These are phyloP conservation scores for Phytophthora sp. DNA, from an alignment of 352 stramenopile species.

Conservation along the genomic window DNA sequence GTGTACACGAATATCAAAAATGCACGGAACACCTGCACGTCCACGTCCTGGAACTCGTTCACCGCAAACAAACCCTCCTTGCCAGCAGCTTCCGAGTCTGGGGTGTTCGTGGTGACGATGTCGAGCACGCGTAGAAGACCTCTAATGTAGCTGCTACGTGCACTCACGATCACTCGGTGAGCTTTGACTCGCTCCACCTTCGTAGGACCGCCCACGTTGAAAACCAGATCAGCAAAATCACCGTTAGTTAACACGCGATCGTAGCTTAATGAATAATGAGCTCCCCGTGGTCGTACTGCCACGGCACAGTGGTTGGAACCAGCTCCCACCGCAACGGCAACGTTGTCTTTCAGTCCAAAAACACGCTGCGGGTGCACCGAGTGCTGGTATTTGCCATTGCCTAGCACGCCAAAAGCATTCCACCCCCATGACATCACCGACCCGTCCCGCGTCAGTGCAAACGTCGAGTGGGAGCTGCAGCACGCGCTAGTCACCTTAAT, in stretches of 20 bases:
- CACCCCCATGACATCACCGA: constrained; percentile 88
- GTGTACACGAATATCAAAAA: constrained; percentile 79
- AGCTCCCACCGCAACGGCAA: constrained; percentile 55
- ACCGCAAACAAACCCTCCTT: constrained; percentile 38
- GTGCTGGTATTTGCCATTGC: constrained; percentile 78
- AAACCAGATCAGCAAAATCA: constrained; percentile 66
- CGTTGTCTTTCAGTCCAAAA: constrained; percentile 65
- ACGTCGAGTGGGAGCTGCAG: constrained; percentile 82
- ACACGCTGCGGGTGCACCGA: constrained; percentile 72
- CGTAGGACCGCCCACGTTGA: constrained; percentile 41
- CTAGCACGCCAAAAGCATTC: constrained; percentile 82
- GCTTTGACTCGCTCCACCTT: constrained; percentile 37
- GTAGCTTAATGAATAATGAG: constrained; percentile 71
- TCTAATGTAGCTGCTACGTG: constrained; percentile 65
- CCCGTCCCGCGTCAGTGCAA: constrained; percentile 59
- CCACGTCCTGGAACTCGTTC: constrained; percentile 64
- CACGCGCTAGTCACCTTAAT: constrained; percentile 41
- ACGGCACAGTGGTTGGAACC: constrained; percentile 77
- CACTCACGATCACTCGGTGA: constrained; percentile 62
- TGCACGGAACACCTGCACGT: constrained; percentile 64
- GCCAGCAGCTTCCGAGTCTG: too few species aligned
- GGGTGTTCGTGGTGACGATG: too few species aligned
- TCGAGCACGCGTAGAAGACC: constrained; percentile 59
- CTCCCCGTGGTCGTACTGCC: constrained; percentile 57
- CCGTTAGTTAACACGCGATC: constrained; percentile 52